Base-by-base conservation (phyloP, 108 stramenopile species). In the Cyclotella sp. region DNA sequence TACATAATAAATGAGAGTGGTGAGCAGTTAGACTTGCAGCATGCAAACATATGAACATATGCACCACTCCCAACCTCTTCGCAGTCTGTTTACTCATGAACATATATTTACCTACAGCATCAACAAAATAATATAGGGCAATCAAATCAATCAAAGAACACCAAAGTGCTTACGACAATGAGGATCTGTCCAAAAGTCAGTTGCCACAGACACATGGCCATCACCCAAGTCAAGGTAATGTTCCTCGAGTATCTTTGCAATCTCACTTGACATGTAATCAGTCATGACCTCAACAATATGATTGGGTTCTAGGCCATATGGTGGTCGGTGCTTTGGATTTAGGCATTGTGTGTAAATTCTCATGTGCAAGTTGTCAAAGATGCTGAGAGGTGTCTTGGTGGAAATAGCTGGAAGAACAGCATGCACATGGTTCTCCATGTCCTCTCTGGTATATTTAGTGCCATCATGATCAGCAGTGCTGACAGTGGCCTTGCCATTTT, bases 181-280 rank as follows among this genome's bases (percentile, higher is more conserved):
- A 49, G 66, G 46, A 49, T 67, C 66, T 9, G 66, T 47, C 66
- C 66, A 67, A 46, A 67, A 67, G 66, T 67, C 66, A 26, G 46
- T 67, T 13, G 43, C 30, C 9, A 43, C 66, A 26, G 66, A 67
- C 45, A 67, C 21, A 28, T 47, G 47, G 9, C 46, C 46, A 21
- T 11, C 41, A 24, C 30, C 44, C n/a, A 67, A 24, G 15, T 26
- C 22, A n/a, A 27, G 21, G 22, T 46, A 19, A 24, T 46, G 66
- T 26, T 67, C 66, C 24, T n/a, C 16, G 12, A 67, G n/a, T 12
- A 45, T 45, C 13, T 45, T 45, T 22, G 39, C 43, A 41, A 67
- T 47, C 46, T 67, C 66, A 16, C 21, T 34, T 46, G 19, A 47
- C n/a, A 21, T 46, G 26, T 47, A 45, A 28, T 67, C 66, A 45